A percentile compares a stretch with the other conserved stretches of the same genome.
These are phyloP conservation scores for Tuber umbilicatum DNA, from an alignment of 495 filamentous ascomycete genomes.

Conservation along the genomic window DNA sequence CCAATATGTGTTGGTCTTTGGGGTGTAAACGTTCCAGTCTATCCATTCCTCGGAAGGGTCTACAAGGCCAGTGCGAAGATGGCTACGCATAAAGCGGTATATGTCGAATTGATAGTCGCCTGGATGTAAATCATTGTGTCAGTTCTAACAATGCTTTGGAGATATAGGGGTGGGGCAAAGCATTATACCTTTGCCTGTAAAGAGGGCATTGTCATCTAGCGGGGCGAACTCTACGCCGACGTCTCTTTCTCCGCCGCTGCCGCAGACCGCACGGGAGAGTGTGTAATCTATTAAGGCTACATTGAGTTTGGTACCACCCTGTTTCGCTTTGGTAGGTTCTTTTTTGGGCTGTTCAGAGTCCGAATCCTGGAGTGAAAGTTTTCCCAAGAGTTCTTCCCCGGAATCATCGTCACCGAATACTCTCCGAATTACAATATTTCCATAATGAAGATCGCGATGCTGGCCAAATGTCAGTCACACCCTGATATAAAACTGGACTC, in stretches of 20 bases:
- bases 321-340: conserved; percentile 14
- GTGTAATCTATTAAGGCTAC: conserved; percentile 42
- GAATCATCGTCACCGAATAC: not conserved
- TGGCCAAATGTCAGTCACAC: conserved; percentile 6
- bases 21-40: conserved; percentile 38
- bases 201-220: conserved; percentile 39
- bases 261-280: conserved; percentile 35
- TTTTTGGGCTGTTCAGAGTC: conserved; percentile 7
- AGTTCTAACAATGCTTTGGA: conserved; percentile 1
- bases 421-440: conserved; percentile 39
- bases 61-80: conserved; percentile 21
- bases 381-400: conserved; percentile 15
- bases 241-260: not conserved
- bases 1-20: conserved; percentile 40
- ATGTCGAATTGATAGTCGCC: conserved; percentile 43
- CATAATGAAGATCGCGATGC: conserved; percentile 41
- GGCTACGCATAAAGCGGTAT: conserved; percentile 39
- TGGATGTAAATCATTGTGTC: conserved; percentile 2
- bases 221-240: conserved; percentile 23
- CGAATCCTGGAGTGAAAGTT: conserved; percentile 20
- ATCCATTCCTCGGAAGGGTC: conserved; percentile 34
- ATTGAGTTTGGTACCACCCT: conserved; percentile 23
- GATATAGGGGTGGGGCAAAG: not conserved
- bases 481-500: not conserved
- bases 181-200: conserved; percentile 35